Percentiles rank a stretch among this genome's conserved stretches.
Evolutionary conservation across 805 yeast genomes (phyloP).

Genomic region (Suhomyces sp.): DNA sequence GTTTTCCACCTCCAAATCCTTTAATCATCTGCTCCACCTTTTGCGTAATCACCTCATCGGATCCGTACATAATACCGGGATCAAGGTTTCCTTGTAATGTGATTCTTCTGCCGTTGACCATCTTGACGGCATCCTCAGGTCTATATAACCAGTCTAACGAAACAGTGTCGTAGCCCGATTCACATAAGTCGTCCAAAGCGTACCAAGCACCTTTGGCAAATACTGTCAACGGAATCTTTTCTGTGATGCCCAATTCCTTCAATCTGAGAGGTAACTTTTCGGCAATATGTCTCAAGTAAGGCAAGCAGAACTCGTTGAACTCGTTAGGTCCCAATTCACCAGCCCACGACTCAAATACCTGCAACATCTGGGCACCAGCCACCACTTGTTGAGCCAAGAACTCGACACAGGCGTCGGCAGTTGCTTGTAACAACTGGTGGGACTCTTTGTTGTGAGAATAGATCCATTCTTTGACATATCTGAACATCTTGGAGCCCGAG

Average conservation of each 20-base stretch:
- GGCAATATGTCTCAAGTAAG: conserved; percentile 78
- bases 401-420: conserved; percentile 86
- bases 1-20: conserved; percentile 93
- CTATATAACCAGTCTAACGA: conserved; percentile 90
- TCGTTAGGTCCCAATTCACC: conserved; percentile 93
- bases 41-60: conserved; percentile 70
- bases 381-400: conserved; percentile 90
- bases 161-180: conserved; percentile 78
- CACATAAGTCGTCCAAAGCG: conserved; percentile 81
- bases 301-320: conserved; percentile 83
- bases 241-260: conserved; percentile 64
- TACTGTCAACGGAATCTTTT: conserved; percentile 78
- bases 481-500: conserved; percentile 87
- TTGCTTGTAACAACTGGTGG: conserved; percentile 66
- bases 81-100: conserved; percentile 93
- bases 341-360: conserved; percentile 97
- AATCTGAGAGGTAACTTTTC: conserved; percentile 65
- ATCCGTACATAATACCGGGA: conserved; percentile 92
- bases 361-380: conserved; percentile 98
- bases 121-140: conserved; percentile 79
- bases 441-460: conserved; percentile 73
- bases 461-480: conserved; percentile 91
- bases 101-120: conserved; percentile 68
- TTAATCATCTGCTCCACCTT: conserved; percentile 85
- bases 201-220: conserved; percentile 98